Evolutionary conservation across 176 grass and related monocot genomes (phyloP).

Genomic region (Zea luxurians): DNA sequence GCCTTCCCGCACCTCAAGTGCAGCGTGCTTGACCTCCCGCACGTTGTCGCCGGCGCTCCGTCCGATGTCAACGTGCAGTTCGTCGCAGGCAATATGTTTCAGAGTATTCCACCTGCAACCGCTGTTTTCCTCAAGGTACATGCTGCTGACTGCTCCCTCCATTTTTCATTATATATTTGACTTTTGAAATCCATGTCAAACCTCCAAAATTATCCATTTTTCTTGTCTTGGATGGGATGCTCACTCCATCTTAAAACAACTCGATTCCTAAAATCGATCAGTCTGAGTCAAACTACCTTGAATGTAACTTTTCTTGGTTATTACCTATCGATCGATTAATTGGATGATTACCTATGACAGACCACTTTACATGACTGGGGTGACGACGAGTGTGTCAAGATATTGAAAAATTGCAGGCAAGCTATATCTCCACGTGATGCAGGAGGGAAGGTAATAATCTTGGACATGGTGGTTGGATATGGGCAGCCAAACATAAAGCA

Average conservation of each 20-base stretch:
- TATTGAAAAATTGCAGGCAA: neutral
- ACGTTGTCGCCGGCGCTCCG: conserved; percentile 18
- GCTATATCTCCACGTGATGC: conserved; percentile 21
- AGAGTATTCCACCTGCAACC: conserved; percentile 39
- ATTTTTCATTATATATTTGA: neutral
- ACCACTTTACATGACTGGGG: neutral
- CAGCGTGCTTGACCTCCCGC: neutral
- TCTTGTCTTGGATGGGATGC: too few relatives aligned
- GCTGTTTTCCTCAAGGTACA: conserved; percentile 55
- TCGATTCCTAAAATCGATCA: too few relatives aligned
- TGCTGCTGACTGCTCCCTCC: too few relatives aligned
- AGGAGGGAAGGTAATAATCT: neutral
- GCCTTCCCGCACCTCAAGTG: conserved; percentile 48
- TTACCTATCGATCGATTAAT: too few relatives aligned
- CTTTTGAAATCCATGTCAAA: too few relatives aligned
- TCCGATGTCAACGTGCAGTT: conserved; percentile 27
- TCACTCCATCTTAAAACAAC: too few relatives aligned
- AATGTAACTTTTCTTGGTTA: too few relatives aligned
- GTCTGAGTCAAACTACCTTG: too few relatives aligned
- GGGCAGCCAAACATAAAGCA: neutral
- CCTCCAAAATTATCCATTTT: too few relatives aligned
- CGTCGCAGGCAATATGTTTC: conserved; percentile 51
- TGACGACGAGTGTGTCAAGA: neutral
- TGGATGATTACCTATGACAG: too few relatives aligned
- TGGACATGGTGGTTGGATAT: neutral